Percentiles rank a stretch among this genome's conserved stretches.
Conservation (phyloP, 2,329 filamentous ascomycete species). For the Elsinoe ampelina region DNA sequence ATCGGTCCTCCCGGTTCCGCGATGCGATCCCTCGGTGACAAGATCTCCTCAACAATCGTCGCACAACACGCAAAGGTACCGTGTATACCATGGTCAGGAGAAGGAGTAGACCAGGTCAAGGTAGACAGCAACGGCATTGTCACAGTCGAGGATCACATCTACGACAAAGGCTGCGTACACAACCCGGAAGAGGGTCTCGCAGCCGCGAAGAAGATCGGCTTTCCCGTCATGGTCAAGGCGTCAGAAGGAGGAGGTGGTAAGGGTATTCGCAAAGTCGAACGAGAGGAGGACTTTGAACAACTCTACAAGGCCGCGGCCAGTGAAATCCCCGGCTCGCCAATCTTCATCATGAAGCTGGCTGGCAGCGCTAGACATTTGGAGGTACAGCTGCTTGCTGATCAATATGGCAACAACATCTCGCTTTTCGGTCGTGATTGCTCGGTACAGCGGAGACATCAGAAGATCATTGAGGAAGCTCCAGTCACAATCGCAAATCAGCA, state of each 20-base stretch:
- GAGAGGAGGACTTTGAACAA: constrained; percentile 72
- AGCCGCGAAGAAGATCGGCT: constrained; percentile 83
- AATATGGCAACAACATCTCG: constrained; percentile 99
- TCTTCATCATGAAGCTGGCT: constrained; percentile 99
- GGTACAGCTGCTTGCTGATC: constrained; percentile 92
- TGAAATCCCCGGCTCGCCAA: constrained; percentile 96
- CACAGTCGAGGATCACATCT: constrained; percentile 76
- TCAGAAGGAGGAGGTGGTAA: constrained; percentile 98
- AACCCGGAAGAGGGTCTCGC: constrained; percentile 82
- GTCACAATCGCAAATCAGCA: constrained; percentile 86
- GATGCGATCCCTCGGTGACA: constrained; percentile 98
- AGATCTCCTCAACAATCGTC: constrained; percentile 98
- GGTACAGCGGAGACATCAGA: constrained; percentile 95
- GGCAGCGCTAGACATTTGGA: constrained; percentile 94
- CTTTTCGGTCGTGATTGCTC: constrained; percentile 98
- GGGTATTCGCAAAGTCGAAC: constrained; percentile 90
- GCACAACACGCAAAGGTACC: constrained; percentile 93
- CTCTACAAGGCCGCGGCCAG: constrained; percentile 93
- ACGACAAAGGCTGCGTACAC: constrained; percentile 82
- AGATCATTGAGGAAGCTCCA: constrained; percentile 98
- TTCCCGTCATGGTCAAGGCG: constrained; percentile 99
- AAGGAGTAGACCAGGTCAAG: constrained; percentile 72
- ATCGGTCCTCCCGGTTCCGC: constrained; percentile 96
- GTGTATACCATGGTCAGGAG: constrained; percentile 99
- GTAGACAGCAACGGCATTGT: constrained; percentile 80